Conservation (phyloP, 176 grass and related monocot genomes). For the Sorghum bicolor region Sorghum_bicolor_NCBIv3 NC_012875.2:58247001-58247500, state of each 20-base stretch:
- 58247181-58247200: not conserved
- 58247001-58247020: slow-evolving; percentile 72
- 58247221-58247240: not conserved
- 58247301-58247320: not conserved
- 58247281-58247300: slow-evolving; percentile 34
- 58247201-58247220: slow-evolving; percentile 17
- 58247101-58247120: slow-evolving; percentile 8
- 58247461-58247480: not conserved
- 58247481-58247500: not conserved
- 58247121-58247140: slow-evolving; percentile 2
- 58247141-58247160: not conserved
- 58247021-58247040: not conserved
- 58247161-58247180: not conserved
- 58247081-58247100: not conserved
- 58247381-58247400: not conserved
- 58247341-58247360: not conserved
- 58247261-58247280: not conserved
- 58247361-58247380: not conserved
- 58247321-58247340: not conserved
- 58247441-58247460: not conserved
- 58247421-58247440: slow-evolving; percentile 46
- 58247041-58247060: not conserved
- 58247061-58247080: slow-evolving; percentile 13
- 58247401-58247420: slow-evolving; percentile 27
- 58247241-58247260: slow-evolving; percentile 21